These are phyloP conservation scores for Naganishia kalamii DNA, from an alignment of 768 basidiomycete genomes.

Conservation along the genomic window DNA sequence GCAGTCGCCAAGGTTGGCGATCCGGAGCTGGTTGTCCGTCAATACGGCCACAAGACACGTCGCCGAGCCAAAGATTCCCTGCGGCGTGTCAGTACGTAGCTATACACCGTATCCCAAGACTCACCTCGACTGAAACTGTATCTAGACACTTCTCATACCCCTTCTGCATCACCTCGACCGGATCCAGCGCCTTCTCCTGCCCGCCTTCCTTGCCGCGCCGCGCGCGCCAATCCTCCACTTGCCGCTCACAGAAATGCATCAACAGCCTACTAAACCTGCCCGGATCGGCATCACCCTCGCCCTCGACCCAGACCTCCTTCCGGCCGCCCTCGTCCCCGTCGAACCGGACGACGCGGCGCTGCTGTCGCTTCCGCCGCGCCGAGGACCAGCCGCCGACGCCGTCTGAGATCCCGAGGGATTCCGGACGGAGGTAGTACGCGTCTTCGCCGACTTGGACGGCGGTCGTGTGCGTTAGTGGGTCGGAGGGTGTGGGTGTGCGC, in stretches of 20 bases:
- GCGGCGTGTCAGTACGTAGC: slow-evolving; percentile 18
- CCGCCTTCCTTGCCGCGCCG: slow-evolving; percentile 32
- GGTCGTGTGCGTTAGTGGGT: slow-evolving; percentile 35
- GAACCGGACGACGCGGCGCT: not conserved
- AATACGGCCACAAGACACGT: slow-evolving; percentile 50
- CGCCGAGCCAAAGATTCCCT: slow-evolving; percentile 52
- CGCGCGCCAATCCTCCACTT: slow-evolving; percentile 29
- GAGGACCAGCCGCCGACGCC: slow-evolving; percentile 88
- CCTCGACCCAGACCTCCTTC: slow-evolving; percentile 1
- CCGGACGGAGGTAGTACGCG: slow-evolving; percentile 59
- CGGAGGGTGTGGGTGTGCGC: slow-evolving; percentile 25
- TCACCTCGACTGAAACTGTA: slow-evolving; percentile 45
- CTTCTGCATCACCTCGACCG: slow-evolving; percentile 50
- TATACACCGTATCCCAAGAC: slow-evolving; percentile 19
- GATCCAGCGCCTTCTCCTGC: slow-evolving; percentile 43
- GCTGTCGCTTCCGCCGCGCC: slow-evolving; percentile 18
- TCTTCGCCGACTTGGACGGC: slow-evolving; percentile 71
- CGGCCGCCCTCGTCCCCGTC: not conserved
- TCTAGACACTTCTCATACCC: slow-evolving; percentile 51
- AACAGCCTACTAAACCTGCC: slow-evolving; percentile 58
- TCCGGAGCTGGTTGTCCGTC: slow-evolving; percentile 36
- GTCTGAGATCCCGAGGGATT: slow-evolving; percentile 89
- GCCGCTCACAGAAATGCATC: slow-evolving; percentile 64
- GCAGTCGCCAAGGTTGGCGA: slow-evolving; percentile 49
- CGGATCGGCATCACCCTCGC: slow-evolving; percentile 47